Percentiles rank a stretch among this genome's conserved stretches.
These are phyloP conservation scores for Kwoniella heveanensis DNA, from an alignment of 768 basidiomycete species.

Conservation along the genomic window DNA sequence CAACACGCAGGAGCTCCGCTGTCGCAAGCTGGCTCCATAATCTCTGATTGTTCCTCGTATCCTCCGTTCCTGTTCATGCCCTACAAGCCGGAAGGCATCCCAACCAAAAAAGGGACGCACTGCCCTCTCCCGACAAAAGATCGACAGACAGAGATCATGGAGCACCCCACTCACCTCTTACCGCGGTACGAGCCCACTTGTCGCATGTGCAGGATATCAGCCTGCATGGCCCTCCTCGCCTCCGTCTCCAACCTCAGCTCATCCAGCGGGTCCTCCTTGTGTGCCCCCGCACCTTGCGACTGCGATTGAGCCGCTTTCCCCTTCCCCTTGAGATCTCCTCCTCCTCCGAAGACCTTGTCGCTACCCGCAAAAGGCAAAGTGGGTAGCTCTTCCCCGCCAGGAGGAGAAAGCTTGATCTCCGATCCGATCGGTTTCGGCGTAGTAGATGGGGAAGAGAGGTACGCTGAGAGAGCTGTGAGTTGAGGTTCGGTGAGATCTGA, in stretches of 20 bases:
- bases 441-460: conserved; percentile 85
- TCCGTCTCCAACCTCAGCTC: conserved; percentile 85
- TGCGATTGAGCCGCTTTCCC: conserved; percentile 8
- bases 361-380: not conserved
- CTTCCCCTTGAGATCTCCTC: conserved; percentile 8
- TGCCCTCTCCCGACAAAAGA: no score
- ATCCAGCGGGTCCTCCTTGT: conserved; percentile 65
- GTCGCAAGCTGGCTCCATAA: no score
- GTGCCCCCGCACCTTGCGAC: not conserved
- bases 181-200: conserved; percentile 95
- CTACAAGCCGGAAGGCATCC: no score
- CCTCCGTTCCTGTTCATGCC: no score
- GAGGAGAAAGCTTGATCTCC: conserved; percentile 65
- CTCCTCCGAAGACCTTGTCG: not conserved
- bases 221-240: conserved; percentile 74
- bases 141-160: not conserved
- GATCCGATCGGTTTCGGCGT: conserved; percentile 67
- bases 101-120: no score
- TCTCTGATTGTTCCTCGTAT: no score
- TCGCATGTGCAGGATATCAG: conserved; percentile 88
- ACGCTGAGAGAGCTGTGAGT: conserved; percentile 87
- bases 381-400: conserved; percentile 1
- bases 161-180: conserved; percentile 60
- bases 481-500: conserved; percentile 80
- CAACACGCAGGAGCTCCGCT: no score